Evolutionary conservation across 352 stramenopile species (phyloP).

Genomic region (Phytophthora sojae): DNA sequence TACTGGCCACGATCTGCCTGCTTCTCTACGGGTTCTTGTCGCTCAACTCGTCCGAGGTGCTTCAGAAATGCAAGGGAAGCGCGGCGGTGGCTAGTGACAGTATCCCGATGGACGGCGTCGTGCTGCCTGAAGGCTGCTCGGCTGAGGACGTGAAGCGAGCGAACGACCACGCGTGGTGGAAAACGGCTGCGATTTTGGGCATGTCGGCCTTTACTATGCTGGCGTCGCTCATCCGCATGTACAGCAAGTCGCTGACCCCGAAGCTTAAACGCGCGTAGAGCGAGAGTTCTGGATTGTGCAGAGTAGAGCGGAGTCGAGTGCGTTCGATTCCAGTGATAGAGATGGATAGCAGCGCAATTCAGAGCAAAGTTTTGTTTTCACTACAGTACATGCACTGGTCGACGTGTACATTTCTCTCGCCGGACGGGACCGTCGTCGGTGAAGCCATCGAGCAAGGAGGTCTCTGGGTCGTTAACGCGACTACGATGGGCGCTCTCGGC

Average conservation of each 20-base stretch:
- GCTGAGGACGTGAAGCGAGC: slow-evolving; percentile 51
- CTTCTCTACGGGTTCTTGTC: slow-evolving; percentile 69
- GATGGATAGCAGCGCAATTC: slow-evolving; percentile 1
- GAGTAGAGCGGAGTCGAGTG: not conserved
- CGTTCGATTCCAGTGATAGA: not conserved
- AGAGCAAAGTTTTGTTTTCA: slow-evolving; percentile 9
- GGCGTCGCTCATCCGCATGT: slow-evolving; percentile 71
- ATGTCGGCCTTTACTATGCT: slow-evolving; percentile 68
- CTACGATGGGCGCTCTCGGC: not conserved
- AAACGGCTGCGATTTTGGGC: slow-evolving; percentile 61
- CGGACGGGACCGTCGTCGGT: not conserved
- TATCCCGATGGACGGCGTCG: slow-evolving; percentile 21
- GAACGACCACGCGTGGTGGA: slow-evolving; percentile 54
- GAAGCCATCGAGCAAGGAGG: not conserved
- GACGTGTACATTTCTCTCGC: not conserved
- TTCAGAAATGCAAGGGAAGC: slow-evolving; percentile 45
- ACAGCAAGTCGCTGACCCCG: slow-evolving; percentile 61
- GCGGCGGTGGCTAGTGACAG: slow-evolving; percentile 10
- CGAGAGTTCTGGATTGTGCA: not conserved
- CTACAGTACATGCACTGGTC: not conserved
- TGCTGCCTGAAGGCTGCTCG: slow-evolving; percentile 52
- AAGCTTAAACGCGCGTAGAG: slow-evolving; percentile 72
- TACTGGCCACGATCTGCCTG: slow-evolving; percentile 68
- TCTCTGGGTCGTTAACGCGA: not conserved
- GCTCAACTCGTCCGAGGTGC: slow-evolving; percentile 53